Base-by-base conservation (phyloP, 495 filamentous ascomycete species). In the Amniculicola lignicola region DNA sequence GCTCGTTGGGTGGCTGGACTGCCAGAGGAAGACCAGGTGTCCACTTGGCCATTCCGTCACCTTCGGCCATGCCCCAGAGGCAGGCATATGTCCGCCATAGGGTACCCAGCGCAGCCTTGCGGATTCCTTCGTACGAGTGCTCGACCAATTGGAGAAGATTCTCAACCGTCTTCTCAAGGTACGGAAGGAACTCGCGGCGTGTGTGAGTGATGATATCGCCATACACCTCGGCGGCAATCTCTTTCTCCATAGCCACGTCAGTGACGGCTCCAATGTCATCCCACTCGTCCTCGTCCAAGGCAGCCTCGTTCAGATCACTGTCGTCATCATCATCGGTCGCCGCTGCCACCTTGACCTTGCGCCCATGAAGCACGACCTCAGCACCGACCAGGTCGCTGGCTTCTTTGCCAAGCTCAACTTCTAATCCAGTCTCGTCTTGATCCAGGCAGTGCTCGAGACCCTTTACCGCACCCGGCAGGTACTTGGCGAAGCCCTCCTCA, bases 141-240 rank as follows among this genome's bases (percentile, higher is more conserved):
- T 96, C 88, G 36, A 84, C 79, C 6, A 96, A 82, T 16, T 82
- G 82, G 29, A 89, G 76, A 27, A 93, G 80, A 55, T 81, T 79
- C 74, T 92, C 87, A 47, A 98, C 78, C 10, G 90, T 89, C 79
- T 88, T 89, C 74, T 96, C 83, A 51, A 97, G 85, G 71, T 92
- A 96, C 12, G 93, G 91, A 25, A 95, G 72, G 67, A 80, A 89
- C 33, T 84, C 77, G 54, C 76, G 75, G 66, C 85, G 87, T 37
- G 89, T 87, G 72, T 94, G 81, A 33, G 87, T 87, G 61, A 98
- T 82, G 25, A 98, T 80, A 65, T 98, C 93, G 47, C 92, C 93
- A 36, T 96, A 76, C 12, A 96, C 90, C 72, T 98, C 93, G 36
- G 94, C 79, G 37, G 94, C 93, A 54, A 97, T 95, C 73, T 98